A percentile compares a stretch with the other conserved stretches of the same genome.
phyloP scores from a whole-genome alignment of 2,329 filamentous ascomycete species.

The Phymatotrichopsis omnivora region DNA sequence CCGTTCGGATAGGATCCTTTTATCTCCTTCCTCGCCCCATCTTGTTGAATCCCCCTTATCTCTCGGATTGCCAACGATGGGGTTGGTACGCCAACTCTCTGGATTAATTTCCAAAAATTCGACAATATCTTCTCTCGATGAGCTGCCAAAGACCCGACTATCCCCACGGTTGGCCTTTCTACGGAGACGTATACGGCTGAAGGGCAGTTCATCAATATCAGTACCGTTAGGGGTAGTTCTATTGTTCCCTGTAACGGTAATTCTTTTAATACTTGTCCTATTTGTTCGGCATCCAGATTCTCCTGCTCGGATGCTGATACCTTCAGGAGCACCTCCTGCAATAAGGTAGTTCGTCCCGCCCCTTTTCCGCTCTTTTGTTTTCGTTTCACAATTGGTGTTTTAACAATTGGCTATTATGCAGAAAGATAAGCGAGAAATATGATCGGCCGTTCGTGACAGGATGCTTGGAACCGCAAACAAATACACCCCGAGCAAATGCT shows the following conservation, averaged over 20 bases:
- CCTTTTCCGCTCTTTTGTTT: constrained; percentile 1
- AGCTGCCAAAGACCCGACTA: constrained; percentile 30
- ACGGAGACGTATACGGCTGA: constrained; percentile 72
- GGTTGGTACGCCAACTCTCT: constrained; percentile 44
- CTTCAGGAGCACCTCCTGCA: constrained; percentile 73
- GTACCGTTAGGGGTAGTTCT: constrained; percentile 87
- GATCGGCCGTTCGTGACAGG: constrained; percentile 94
- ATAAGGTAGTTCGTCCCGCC: constrained; percentile 55
- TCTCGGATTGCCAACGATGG: constrained; percentile 36
- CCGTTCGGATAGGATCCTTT: not conserved
- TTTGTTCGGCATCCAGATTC: constrained; percentile 81
- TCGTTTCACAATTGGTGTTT: not conserved
- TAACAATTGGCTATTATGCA: constrained; percentile 36
- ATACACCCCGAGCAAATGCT: constrained; percentile 78
- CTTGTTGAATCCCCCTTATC: constrained; percentile 15
- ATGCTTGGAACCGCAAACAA: constrained; percentile 62
- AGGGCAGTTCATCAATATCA: constrained; percentile 83
- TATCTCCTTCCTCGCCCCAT: not conserved
- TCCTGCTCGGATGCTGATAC: constrained; percentile 72
- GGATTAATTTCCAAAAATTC: constrained; percentile 43
- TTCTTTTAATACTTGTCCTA: constrained; percentile 81
- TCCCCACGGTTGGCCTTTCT: constrained; percentile 49
- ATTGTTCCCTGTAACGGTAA: constrained; percentile 81
- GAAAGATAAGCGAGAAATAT: constrained; percentile 92
- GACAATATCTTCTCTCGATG: constrained; percentile 39